A percentile compares a stretch with the other conserved stretches of the same genome.
Evolutionary conservation across 306 rosid species (phyloP).

Genomic region (Pterocarpus macrocarpus): DNA sequence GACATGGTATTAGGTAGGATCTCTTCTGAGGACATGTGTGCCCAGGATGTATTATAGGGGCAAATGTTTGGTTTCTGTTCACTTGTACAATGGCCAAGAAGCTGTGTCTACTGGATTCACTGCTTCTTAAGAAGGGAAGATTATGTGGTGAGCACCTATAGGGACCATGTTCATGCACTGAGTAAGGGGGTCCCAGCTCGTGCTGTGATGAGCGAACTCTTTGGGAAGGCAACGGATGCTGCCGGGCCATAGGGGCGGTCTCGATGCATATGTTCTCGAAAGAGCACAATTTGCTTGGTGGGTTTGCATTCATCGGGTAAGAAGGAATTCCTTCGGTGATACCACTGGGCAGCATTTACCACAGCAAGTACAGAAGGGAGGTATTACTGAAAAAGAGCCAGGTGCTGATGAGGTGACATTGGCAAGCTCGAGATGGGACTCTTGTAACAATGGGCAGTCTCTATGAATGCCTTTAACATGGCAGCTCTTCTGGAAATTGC

Average conservation of each 20-base stretch:
- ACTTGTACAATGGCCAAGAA: constrained; percentile 98
- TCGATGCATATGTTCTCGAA: constrained; percentile 99
- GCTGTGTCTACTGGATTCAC: constrained; percentile 99
- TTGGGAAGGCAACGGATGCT: constrained; percentile 94
- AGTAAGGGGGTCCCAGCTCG: constrained; percentile 98
- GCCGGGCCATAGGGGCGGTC: constrained; percentile 99
- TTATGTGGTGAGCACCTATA: constrained; percentile 86
- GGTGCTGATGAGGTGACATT: constrained; percentile 78
- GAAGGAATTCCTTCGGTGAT: constrained; percentile 99
- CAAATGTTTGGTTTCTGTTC: constrained; percentile 99
- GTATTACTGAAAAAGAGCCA: constrained; percentile 75
- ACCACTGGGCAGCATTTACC: constrained; percentile 94
- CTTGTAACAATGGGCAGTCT: constrained; percentile 96
- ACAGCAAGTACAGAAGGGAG: constrained; percentile 84
- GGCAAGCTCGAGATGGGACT: constrained; percentile 99
- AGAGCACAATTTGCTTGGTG: constrained; percentile 88
- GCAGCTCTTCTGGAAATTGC: constrained; percentile 98
- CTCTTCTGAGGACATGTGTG: constrained; percentile 97
- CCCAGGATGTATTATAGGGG: constrained; percentile 99
- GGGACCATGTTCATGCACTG: constrained; percentile 97
- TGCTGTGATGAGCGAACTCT: constrained; percentile 96
- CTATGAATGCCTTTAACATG: constrained; percentile 97
- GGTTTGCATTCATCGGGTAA: constrained; percentile 97
- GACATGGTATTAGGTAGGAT: constrained; percentile 94
- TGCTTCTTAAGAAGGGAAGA: constrained; percentile 80